These are phyloP conservation scores for Beverwykella pulmonaria DNA, from an alignment of 495 filamentous ascomycete species.

Conservation along the genomic window DNA sequence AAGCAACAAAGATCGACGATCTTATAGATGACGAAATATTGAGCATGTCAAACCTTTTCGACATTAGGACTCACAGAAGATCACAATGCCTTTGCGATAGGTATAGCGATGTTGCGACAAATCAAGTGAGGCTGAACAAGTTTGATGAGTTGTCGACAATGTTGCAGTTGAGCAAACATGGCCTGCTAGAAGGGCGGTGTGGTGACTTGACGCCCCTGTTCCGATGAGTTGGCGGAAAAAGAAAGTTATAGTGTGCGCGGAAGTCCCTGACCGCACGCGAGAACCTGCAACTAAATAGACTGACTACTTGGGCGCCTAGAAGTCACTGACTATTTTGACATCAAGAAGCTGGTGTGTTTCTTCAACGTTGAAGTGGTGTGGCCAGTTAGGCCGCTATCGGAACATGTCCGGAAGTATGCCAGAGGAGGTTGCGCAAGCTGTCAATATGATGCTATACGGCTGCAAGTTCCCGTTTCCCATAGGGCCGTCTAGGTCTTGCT, in stretches of 20 bases:
- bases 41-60: neutral
- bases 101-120: conserved; percentile 1
- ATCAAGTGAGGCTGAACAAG: neutral
- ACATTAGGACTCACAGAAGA: neutral
- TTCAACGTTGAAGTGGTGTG: neutral
- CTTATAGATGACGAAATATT: neutral
- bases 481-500: neutral
- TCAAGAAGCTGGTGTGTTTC: neutral
- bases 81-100: neutral
- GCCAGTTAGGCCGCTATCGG: neutral
- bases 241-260: neutral
- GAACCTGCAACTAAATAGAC: neutral
- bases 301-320: neutral
- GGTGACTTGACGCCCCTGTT: too few species aligned
- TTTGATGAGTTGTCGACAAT: neutral
- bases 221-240: neutral
- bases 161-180: neutral
- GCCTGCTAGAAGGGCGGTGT: neutral
- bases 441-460: neutral
- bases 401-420: neutral
- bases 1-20: neutral
- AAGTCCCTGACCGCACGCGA: neutral
- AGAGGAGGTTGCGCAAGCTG: neutral
- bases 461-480: neutral
- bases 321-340: neutral